Evolutionary conservation across 2,329 filamentous ascomycete genomes (phyloP), one percentile per base, ranked within the genome.

Genomic region (Aspergillus piperis): DNA sequence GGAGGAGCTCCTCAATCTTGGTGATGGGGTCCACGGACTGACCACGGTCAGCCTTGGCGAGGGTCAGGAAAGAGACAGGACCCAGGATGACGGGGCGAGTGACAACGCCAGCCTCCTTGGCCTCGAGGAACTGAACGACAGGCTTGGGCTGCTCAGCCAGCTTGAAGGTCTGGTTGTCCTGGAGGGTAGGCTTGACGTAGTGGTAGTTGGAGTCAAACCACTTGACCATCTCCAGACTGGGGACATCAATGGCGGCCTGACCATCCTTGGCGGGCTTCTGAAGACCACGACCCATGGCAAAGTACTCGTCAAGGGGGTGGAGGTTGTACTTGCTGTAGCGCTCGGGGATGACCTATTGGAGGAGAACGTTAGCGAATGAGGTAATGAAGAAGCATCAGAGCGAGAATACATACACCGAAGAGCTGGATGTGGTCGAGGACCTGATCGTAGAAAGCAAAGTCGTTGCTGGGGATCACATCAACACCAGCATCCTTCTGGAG

Each of bases 151-250:
- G 89, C 71, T 86, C 82, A 64, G 85, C 81, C 65, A 99, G 91
- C 82, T 90, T 93, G 89, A 99, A 99, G 76, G 86, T 89, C 87
- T 99, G 95, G 86, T 91, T 90, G 83, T 97, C 89, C 83, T 97
- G 92, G 70, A 99, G 88, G 65, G 95, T 97, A 67, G 95, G 95
- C 89, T 98, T 98, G 83, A 98, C 95, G 81, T 99, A 99, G 87
- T 98, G 95, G 89, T 99, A 99, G 90, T 99, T 99, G 69, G 92
- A 96, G 86, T 99, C 95, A 78, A 99, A 99, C 95, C 95, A 99
- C 87, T 99, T 99, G 74, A 99, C 95, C 95, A 99, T 99, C 87
- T 99, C 95, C 81, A 96, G 84, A 75, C 86, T 87, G 71, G 94
- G 92, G 69, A 98, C 95, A 81, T 99, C 95, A 72, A 98, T 86